Conservation (phyloP, 1,284 basidiomycete species). For the Mycena sp. region DNA sequence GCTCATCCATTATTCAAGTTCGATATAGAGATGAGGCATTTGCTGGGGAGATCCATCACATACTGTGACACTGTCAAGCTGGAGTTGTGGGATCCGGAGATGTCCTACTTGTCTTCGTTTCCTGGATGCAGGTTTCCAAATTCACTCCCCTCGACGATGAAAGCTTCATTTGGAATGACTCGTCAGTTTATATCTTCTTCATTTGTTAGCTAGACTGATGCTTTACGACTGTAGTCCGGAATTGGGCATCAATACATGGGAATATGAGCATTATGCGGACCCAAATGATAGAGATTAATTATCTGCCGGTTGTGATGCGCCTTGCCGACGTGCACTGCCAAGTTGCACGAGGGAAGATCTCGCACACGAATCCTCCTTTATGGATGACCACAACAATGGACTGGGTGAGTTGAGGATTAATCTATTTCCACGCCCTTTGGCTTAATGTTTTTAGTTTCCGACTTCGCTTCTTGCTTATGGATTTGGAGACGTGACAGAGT, state of each 20-base stretch:
- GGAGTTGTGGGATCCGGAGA: not conserved
- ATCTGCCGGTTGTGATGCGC: not conserved
- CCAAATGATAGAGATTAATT: not conserved
- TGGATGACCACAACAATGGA: conserved; percentile 2
- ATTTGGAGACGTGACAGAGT: too few relatives aligned
- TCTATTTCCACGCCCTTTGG: too few relatives aligned
- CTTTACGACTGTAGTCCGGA: not conserved
- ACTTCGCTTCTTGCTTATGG: too few relatives aligned
- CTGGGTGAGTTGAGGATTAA: not conserved
- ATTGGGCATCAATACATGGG: conserved; percentile 2
- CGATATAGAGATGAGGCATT: not conserved
- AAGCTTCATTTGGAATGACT: not conserved
- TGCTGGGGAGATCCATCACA: not conserved
- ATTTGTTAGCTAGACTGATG: not conserved
- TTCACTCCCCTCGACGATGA: not conserved
- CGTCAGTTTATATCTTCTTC: not conserved
- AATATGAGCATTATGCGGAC: not conserved
- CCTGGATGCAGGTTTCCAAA: conserved; percentile 2
- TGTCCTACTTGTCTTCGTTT: not conserved
- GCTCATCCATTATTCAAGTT: conserved; percentile 6
- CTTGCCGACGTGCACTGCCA: conserved; percentile 1
- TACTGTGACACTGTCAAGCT: not conserved
- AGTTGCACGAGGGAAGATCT: not conserved
- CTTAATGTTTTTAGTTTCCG: too few relatives aligned
- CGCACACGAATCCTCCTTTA: not conserved